Conservation (phyloP, 148 eudicot genomes). For the Fagopyrum homotropicum region DNA sequence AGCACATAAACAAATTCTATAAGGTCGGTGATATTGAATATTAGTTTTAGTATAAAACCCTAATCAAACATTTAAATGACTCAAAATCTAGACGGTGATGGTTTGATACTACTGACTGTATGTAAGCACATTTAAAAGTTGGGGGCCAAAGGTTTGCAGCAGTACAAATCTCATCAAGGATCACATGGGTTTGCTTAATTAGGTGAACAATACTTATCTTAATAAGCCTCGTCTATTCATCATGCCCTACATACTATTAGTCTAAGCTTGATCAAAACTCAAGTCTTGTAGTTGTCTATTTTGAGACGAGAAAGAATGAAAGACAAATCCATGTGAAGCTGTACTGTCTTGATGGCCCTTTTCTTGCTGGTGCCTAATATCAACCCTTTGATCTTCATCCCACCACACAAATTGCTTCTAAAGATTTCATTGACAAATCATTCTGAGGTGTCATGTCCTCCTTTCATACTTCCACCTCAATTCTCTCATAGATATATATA, state of each 20-base stretch:
- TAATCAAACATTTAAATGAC: too few relatives aligned
- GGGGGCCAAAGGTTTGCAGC: background rate
- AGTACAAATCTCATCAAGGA: background rate
- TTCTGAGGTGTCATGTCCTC: background rate
- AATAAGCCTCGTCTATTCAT: too few relatives aligned
- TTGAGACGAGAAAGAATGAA: background rate
- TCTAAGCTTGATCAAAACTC: background rate
- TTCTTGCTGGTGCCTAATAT: background rate
- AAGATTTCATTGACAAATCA: background rate
- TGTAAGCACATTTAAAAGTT: background rate
- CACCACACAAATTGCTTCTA: background rate
- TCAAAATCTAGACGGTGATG: too few relatives aligned
- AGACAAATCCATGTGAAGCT: slow-evolving; percentile 6
- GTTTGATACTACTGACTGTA: too few relatives aligned
- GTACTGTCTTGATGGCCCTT: background rate
- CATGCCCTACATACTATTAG: too few relatives aligned
- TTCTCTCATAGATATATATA: background rate
- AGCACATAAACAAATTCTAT: too few relatives aligned
- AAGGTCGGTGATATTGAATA: too few relatives aligned
- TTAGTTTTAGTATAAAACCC: too few relatives aligned
- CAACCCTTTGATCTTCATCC: background rate
- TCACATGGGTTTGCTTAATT: slow-evolving; percentile 10
- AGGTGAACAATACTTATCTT: background rate
- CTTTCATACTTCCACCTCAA: slow-evolving; percentile 1
- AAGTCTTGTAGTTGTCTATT: background rate